Base-by-base conservation (phyloP, 2,329 filamentous ascomycete species). In the Sarocladium oryzae region DNA sequence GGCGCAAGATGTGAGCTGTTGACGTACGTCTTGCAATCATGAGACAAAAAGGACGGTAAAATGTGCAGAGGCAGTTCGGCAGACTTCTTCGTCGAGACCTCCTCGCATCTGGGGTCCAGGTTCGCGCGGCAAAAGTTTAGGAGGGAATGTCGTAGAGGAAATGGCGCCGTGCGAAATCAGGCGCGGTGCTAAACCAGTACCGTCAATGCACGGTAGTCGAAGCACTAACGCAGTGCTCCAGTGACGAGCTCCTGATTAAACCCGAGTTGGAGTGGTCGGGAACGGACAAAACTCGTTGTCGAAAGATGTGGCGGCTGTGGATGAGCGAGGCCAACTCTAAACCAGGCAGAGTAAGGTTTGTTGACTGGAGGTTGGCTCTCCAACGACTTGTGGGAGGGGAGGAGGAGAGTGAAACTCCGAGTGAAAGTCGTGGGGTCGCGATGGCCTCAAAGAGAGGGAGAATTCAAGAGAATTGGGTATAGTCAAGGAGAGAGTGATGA, bases 211-310 rank as follows among this genome's bases (percentile, higher is more conserved):
- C 28, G 23, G 43, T 48, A 48, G 26, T 30, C 24, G 28, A 5
- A 33, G 33, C 46, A 49, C 46, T 49, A 49, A 49, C n/a, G 46
- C 46, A 18, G 46, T 26, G 46, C 16, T 20, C 46, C 46, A 49
- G 45, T 16, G 16, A 26, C 32, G 21, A 9, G 30, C 37, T 49
- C 46, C 46, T 36, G 46, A 21, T 49, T 49, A 48, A 48, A 48
- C 43, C 43, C 43, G 18, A 48, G 26, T 33, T 4, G 43, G 43
- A 32, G 43, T 32, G 43, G 43, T 21, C 26, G 28, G 43, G 43
- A 13, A 32, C 26, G 26, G 28, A n/a, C 43, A 16, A 10, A 33
- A 11, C 26, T 18, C 43, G 43, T 18, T 32, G 28, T 48, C 43
- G 24, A 48, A 21, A n/a, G 24, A 9, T 13, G 43, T 11, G 11